A percentile compares a stretch with the other conserved stretches of the same genome.
Evolutionary conservation across 1,284 basidiomycete genomes (phyloP).

Genomic region (Cystobasidium slooffiae): DNA sequence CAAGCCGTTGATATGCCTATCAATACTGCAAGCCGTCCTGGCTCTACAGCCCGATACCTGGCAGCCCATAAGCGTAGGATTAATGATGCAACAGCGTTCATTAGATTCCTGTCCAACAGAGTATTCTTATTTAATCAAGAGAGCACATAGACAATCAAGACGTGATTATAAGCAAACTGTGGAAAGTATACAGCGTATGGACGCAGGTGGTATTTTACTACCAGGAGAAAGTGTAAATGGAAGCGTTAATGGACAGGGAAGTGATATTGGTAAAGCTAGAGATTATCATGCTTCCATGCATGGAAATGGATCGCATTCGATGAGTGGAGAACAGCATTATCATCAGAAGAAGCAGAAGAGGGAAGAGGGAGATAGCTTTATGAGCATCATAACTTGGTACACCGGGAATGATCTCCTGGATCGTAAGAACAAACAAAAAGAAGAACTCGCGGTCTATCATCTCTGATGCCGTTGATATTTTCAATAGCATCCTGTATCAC

Average conservation of each 20-base stretch:
- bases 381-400: slow-evolving; percentile 31
- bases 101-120: background rate
- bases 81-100: slow-evolving; percentile 26
- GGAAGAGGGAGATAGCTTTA: slow-evolving; percentile 15
- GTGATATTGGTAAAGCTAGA: background rate
- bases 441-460: background rate
- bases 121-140: slow-evolving; percentile 11
- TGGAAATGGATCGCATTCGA: background rate
- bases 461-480: background rate
- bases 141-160: slow-evolving; percentile 10
- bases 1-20: background rate
- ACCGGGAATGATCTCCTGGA: slow-evolving; percentile 15
- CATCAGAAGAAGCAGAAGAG: background rate
- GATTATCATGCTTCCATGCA: background rate
- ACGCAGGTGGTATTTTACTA: background rate
- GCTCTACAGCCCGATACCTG: slow-evolving; percentile 6
- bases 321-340: background rate
- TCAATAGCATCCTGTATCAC: slow-evolving; percentile 9
- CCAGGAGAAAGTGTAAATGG: background rate
- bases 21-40: background rate
- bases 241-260: background rate
- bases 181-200: background rate
- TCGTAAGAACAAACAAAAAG: background rate
- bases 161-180: slow-evolving; percentile 28
- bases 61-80: slow-evolving; percentile 26